These are phyloP conservation scores for Protomyces macrosporus DNA, from an alignment of 1,139 yeast genomes.

Conservation along the genomic window DNA sequence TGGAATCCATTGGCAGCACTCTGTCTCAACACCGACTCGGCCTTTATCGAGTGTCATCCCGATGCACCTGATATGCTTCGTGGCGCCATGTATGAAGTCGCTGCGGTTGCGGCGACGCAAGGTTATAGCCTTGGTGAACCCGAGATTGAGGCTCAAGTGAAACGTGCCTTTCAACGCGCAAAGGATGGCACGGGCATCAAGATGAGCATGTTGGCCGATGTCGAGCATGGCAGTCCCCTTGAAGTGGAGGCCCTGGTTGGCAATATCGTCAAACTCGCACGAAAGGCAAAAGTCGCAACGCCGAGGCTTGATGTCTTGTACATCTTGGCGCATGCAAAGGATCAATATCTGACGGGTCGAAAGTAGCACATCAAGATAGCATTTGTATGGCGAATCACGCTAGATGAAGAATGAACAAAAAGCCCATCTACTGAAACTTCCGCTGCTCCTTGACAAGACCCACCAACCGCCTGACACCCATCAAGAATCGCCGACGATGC, in stretches of 20 bases:
- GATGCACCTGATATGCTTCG: slow-evolving; percentile 38
- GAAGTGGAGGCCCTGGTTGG: slow-evolving; percentile 69
- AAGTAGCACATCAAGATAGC: not conserved
- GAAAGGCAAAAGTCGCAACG: slow-evolving; percentile 48
- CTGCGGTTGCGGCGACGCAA: slow-evolving; percentile 53
- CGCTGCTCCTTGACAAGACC: slow-evolving; percentile 28
- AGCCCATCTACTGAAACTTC: not conserved
- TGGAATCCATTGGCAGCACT: slow-evolving; percentile 56
- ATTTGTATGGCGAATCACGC: too few relatives aligned
- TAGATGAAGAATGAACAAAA: too few relatives aligned
- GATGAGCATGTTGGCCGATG: slow-evolving; percentile 62
- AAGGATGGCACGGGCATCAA: slow-evolving; percentile 58
- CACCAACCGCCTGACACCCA: slow-evolving; percentile 25
- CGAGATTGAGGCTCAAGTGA: slow-evolving; percentile 46
- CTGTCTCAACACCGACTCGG: slow-evolving; percentile 48
- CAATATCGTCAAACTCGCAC: slow-evolving; percentile 58
- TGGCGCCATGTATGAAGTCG: slow-evolving; percentile 65
- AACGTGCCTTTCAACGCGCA: slow-evolving; percentile 43
- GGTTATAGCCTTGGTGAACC: slow-evolving; percentile 50
- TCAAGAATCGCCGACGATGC: slow-evolving; percentile 26
- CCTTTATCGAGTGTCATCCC: slow-evolving; percentile 40
- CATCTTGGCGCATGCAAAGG: slow-evolving; percentile 18
- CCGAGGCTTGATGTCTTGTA: slow-evolving; percentile 56
- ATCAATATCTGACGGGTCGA: not conserved
- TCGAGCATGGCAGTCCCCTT: slow-evolving; percentile 59